A percentile compares a stretch with the other conserved stretches of the same genome.
Conservation (phyloP, 2,329 filamentous ascomycete genomes). For the Botryosphaeria agaves region DNA sequence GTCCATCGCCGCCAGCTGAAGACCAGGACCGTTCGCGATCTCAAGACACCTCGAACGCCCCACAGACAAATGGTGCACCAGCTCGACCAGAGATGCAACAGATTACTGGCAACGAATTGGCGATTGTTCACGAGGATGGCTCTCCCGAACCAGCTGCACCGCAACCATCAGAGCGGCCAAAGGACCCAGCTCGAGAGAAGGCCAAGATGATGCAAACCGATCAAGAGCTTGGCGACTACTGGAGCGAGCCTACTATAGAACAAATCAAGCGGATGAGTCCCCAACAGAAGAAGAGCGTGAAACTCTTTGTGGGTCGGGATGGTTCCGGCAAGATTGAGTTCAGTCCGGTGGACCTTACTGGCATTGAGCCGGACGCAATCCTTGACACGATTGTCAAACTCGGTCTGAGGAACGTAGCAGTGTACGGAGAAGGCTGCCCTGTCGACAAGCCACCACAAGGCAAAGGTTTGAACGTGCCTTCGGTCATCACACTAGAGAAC, state of each 20-base stretch:
- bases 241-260: conserved; percentile 60
- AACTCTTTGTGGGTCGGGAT: conserved; percentile 68
- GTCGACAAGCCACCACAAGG: conserved; percentile 65
- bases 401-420: conserved; percentile 63
- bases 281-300: conserved; percentile 53
- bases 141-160: conserved; percentile 21
- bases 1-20: conserved; percentile 36
- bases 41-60: conserved; percentile 10
- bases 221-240: conserved; percentile 60
- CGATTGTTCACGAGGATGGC: conserved; percentile 61
- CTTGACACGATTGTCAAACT: conserved; percentile 62
- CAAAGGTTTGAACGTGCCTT: conserved; percentile 81
- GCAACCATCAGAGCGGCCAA: no score
- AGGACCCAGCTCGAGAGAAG: conserved; percentile 3
- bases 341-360: conserved; percentile 66
- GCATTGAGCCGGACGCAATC: conserved; percentile 64
- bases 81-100: conserved; percentile 50
- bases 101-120: conserved; percentile 56
- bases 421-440: conserved; percentile 44
- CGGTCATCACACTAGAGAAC: conserved; percentile 74
- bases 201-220: conserved; percentile 17
- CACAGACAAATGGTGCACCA: conserved; percentile 19
- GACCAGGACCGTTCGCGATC: conserved; percentile 44
- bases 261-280: conserved; percentile 67
- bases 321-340: conserved; percentile 73